phyloP scores from a whole-genome alignment of 371 early-diverging fungal genomes.

The Synchytrium microbalum region DNA sequence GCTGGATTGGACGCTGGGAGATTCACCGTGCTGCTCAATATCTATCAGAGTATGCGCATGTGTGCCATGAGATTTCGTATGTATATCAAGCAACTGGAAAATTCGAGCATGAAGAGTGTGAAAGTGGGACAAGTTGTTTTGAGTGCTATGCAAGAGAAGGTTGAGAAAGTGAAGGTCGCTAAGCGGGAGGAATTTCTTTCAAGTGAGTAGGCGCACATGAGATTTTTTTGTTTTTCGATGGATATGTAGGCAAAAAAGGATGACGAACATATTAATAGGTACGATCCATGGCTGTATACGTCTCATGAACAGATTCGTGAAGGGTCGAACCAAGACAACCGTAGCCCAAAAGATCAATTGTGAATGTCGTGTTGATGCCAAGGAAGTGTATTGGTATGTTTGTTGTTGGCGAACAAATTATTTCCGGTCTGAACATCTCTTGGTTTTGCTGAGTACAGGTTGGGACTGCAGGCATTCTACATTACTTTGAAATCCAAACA shows the following conservation, averaged over 20 bases:
- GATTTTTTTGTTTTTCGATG: background rate
- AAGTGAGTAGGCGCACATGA: background rate
- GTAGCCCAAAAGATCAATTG: background rate
- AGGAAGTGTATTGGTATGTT: conserved; percentile 23
- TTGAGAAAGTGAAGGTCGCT: background rate
- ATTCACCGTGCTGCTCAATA: conserved; percentile 48
- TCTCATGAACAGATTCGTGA: conserved; percentile 17
- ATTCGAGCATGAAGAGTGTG: background rate
- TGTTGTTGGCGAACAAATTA: conserved; percentile 1
- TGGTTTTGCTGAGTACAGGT: conserved; percentile 14
- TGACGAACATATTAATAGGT: conserved; percentile 6
- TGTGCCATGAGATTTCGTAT: conserved; percentile 58
- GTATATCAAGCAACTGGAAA: conserved; percentile 30
- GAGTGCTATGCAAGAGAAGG: too few relatives aligned
- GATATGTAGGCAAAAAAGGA: background rate
- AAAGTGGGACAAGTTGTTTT: conserved; percentile 3
- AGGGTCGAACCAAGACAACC: conserved; percentile 10
- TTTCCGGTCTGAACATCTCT: background rate
- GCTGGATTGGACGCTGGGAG: conserved; percentile 41
- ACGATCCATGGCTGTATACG: conserved; percentile 15
- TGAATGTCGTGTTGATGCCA: conserved; percentile 2
- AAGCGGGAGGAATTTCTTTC: background rate
- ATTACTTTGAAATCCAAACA: conserved; percentile 17
- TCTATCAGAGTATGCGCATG: conserved; percentile 58
- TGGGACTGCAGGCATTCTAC: conserved; percentile 24